phyloP scores from a whole-genome alignment of 2,329 filamentous ascomycete genomes.

The Apiospora saccharicola region DNA sequence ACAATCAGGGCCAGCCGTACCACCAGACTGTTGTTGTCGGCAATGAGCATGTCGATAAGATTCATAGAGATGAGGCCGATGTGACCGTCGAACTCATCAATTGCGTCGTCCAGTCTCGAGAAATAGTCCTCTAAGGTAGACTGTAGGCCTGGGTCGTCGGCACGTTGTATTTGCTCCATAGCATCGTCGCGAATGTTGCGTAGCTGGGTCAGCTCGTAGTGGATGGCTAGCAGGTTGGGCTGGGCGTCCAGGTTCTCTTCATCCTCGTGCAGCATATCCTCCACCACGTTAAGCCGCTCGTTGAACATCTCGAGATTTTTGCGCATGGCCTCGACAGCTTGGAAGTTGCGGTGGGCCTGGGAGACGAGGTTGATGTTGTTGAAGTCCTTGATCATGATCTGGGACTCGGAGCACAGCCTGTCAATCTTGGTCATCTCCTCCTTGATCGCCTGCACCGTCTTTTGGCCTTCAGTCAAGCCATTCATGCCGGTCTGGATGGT shows the following conservation, averaged over 20 bases:
- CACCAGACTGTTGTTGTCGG: slow-evolving; percentile 87
- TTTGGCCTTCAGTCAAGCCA: slow-evolving; percentile 87
- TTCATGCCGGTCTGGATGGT: slow-evolving; percentile 93
- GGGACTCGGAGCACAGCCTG: slow-evolving; percentile 93
- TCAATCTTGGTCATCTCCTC: slow-evolving; percentile 99
- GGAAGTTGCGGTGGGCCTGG: slow-evolving; percentile 96
- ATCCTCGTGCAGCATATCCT: slow-evolving; percentile 81
- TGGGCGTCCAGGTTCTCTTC: slow-evolving; percentile 88
- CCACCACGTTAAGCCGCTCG: slow-evolving; percentile 76
- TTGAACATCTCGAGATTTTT: slow-evolving; percentile 88
- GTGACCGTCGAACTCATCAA: slow-evolving; percentile 96
- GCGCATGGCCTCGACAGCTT: slow-evolving; percentile 92
- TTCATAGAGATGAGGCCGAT: slow-evolving; percentile 89
- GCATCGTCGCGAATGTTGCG: slow-evolving; percentile 95
- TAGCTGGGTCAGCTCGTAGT: slow-evolving; percentile 91
- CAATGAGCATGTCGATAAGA: slow-evolving; percentile 84
- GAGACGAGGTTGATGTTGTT: slow-evolving; percentile 90
- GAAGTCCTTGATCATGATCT: slow-evolving; percentile 98
- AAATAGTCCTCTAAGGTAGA: slow-evolving; percentile 92
- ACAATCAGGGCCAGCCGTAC: slow-evolving; percentile 92
- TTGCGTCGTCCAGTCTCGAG: slow-evolving; percentile 80
- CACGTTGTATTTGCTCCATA: slow-evolving; percentile 90
- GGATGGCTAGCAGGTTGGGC: slow-evolving; percentile 86
- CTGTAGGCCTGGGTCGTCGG: slow-evolving; percentile 76
- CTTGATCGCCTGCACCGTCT: slow-evolving; percentile 90